phyloP scores from a whole-genome alignment of 1,139 yeast genomes.

The Suhomyces ambrosiae region DNA sequence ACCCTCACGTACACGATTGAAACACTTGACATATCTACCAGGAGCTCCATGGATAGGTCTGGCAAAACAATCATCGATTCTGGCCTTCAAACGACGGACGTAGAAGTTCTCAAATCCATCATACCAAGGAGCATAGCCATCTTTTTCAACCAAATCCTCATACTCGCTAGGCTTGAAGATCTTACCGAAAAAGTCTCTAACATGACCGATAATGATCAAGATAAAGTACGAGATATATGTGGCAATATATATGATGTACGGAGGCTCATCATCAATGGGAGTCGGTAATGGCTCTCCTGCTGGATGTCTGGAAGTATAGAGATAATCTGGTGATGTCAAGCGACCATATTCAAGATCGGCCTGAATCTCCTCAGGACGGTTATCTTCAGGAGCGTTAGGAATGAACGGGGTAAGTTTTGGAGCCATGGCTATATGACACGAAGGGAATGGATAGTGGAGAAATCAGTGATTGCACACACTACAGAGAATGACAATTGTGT shows the following conservation, averaged over 20 bases:
- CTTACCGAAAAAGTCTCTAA: slow-evolving; percentile 85
- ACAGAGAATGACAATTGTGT: no score
- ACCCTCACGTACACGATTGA: slow-evolving; percentile 70
- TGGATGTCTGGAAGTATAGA: slow-evolving; percentile 55
- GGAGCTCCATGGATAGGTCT: slow-evolving; percentile 97
- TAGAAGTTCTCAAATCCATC: slow-evolving; percentile 93
- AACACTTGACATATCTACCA: slow-evolving; percentile 83
- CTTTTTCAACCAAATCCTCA: slow-evolving; percentile 67
- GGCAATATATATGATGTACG: slow-evolving; percentile 72
- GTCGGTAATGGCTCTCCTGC: slow-evolving; percentile 57
- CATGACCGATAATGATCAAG: slow-evolving; percentile 83
- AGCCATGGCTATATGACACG: slow-evolving; percentile 5
- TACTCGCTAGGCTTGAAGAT: slow-evolving; percentile 66
- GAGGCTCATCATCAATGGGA: slow-evolving; percentile 83
- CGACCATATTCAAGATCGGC: slow-evolving; percentile 68
- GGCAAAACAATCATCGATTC: slow-evolving; percentile 93
- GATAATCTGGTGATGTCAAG: slow-evolving; percentile 56
- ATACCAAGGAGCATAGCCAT: slow-evolving; percentile 96
- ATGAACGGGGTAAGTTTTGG: slow-evolving; percentile 22
- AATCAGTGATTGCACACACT: no score
- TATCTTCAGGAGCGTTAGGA: slow-evolving; percentile 54
- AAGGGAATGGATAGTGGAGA: slow-evolving; percentile 2
- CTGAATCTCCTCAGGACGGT: slow-evolving; percentile 50
- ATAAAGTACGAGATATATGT: slow-evolving; percentile 85
- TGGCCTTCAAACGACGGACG: slow-evolving; percentile 84